A percentile compares a stretch with the other conserved stretches of the same genome.
phyloP scores from a whole-genome alignment of 2,329 filamentous ascomycete species.

The Beauveria rudraprayagi region DNA sequence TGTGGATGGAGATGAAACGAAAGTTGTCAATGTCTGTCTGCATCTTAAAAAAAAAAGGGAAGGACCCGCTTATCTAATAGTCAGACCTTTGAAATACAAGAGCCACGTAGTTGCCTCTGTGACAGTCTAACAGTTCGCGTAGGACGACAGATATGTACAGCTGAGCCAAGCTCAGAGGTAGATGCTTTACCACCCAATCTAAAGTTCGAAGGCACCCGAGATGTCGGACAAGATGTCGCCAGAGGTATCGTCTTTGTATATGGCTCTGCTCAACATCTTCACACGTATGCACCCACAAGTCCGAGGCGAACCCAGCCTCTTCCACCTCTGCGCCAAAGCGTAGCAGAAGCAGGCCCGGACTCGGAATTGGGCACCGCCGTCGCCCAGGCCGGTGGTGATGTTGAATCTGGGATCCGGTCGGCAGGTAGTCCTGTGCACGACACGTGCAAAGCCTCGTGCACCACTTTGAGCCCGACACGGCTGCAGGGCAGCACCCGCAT shows the following conservation, averaged over 20 bases:
- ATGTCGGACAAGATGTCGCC: conserved; percentile 40
- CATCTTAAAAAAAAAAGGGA: no score
- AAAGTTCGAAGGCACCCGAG: conserved; percentile 46
- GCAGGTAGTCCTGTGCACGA: conserved; percentile 24
- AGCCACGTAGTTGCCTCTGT: neutral
- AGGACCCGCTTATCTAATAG: no score
- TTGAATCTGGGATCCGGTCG: conserved; percentile 24
- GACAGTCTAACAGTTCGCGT: neutral
- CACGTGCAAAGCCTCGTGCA: conserved; percentile 38
- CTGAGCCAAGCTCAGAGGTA: conserved; percentile 62
- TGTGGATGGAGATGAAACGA: neutral
- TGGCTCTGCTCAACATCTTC: no score
- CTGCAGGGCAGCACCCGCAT: conserved; percentile 39
- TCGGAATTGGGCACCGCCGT: no score
- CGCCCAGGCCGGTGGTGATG: conserved; percentile 32
- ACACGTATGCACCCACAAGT: no score
- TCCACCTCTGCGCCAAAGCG: no score
- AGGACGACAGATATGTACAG: conserved; percentile 24
- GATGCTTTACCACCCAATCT: conserved; percentile 56
- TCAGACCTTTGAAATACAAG: neutral
- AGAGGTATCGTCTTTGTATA: no score
- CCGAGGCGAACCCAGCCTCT: no score
- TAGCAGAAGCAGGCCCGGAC: no score
- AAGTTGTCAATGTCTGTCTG: no score
- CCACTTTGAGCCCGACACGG: conserved; percentile 39